Percentiles rank a stretch among this genome's conserved stretches.
These are phyloP conservation scores for Mycena amicta DNA, from an alignment of 768 basidiomycete species.

Conservation along the genomic window DNA sequence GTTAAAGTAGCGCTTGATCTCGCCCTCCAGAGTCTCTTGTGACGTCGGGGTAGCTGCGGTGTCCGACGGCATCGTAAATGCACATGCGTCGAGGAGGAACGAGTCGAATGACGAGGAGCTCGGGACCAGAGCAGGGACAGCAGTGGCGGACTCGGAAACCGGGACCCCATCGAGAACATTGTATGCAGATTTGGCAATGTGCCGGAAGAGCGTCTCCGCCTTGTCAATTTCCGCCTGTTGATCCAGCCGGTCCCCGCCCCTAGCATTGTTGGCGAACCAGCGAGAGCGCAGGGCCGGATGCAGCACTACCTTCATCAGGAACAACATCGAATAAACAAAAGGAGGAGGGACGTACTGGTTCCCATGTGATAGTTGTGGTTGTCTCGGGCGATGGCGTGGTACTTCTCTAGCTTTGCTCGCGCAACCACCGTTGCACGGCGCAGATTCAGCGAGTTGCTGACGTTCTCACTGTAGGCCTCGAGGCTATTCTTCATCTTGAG, in stretches of 20 bases:
- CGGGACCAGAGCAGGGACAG: too few species aligned
- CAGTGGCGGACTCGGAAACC: neutral
- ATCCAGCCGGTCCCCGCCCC: neutral
- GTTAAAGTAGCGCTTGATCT: conserved; percentile 19
- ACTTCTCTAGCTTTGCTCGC: conserved; percentile 31
- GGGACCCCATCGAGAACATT: neutral
- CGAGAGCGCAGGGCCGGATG: conserved; percentile 28
- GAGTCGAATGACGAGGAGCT: neutral
- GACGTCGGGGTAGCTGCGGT: neutral
- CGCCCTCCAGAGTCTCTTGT: conserved; percentile 18
- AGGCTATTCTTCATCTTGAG: conserved; percentile 28
- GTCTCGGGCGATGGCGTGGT: conserved; percentile 23
- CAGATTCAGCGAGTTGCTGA: conserved; percentile 7
- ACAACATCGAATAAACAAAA: too few species aligned
- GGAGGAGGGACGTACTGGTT: conserved; percentile 34
- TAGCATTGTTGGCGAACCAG: conserved; percentile 24
- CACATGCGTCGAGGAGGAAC: neutral
- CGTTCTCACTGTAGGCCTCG: neutral
- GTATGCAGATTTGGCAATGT: neutral
- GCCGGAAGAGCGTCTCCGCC: neutral
- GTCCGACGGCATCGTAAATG: neutral
- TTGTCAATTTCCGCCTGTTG: neutral
- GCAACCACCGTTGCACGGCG: conserved; percentile 25
- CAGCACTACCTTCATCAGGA: too few species aligned
- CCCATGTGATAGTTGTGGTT: conserved; percentile 32